phyloP scores from a whole-genome alignment of 306 rosid species.

The Senna tora region DNA sequence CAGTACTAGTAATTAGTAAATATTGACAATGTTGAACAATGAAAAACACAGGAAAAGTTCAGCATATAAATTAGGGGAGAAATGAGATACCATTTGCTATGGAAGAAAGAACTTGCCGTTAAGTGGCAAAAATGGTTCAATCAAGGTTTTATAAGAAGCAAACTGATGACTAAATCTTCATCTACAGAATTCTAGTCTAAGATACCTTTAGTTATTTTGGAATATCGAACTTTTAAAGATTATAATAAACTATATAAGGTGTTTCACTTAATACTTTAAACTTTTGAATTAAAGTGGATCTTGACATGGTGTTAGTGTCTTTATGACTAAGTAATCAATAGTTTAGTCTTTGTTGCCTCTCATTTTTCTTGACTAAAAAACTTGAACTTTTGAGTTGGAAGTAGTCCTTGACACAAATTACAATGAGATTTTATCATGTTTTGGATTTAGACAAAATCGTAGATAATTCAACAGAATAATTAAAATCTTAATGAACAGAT shows the following conservation, averaged over 20 bases:
- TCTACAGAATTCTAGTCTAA: neutral
- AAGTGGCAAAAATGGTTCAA: neutral
- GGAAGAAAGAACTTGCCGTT: too few species aligned
- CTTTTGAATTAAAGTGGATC: neutral
- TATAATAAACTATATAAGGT: neutral
- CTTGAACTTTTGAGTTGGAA: neutral
- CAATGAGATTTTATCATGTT: neutral
- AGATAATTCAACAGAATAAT: too few species aligned
- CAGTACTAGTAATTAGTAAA: neutral
- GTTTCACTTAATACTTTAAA: neutral
- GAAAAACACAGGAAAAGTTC: neutral
- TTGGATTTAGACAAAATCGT: neutral
- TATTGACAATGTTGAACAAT: neutral
- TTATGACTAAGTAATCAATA: neutral
- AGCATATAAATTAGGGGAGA: neutral
- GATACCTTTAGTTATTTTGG: neutral
- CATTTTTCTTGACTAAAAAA: neutral
- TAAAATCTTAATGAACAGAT: neutral
- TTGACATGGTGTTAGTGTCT: neutral
- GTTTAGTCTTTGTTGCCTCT: neutral
- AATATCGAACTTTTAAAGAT: neutral
- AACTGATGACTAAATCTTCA: neutral
- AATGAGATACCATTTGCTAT: neutral
- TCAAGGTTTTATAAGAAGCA: neutral
- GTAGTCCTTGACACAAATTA: neutral